Evolutionary conservation across 2,329 filamentous ascomycete genomes (phyloP), one percentile per base, ranked within the genome.

Genomic region (Lasiodiplodia sp.): DNA sequence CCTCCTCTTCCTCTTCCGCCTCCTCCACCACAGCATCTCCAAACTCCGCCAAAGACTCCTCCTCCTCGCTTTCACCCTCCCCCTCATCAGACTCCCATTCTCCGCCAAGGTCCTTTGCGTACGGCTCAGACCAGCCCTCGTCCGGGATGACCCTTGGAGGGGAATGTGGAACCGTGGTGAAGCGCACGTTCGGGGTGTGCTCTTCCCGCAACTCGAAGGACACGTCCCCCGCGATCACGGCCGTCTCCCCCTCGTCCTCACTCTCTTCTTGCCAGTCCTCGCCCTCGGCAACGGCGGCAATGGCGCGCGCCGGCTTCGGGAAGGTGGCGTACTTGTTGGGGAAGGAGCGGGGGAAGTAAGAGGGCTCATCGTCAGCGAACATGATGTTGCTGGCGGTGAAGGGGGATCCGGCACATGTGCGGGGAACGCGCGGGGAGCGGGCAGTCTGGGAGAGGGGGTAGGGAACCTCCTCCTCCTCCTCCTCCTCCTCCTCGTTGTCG

Each of bases 221-320:
- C 14, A 12, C 5, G 16, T 21, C n/a, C 53, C 11, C 3, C 25
- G 6, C 8, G 28, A 37, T n/a, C 53, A 6, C 25, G n/a, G 11
- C n/a, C 31, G 31, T 56, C 53, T 56, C 53, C 31, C n/a, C 53
- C 53, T 56, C 53, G 8, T 56, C 53, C 3, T 56, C 53, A 18
- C 31, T 56, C 18, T 56, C 53, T 18, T 56, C 28, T 18, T 34
- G 16, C 53, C 53, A 56, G 28, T 31, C 53, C 53, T 12, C 25
- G 18, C 31, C 18, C 40, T 38, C 58, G 58, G 21, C n/a, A 14
- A 31, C 2, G 40, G 58, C 58, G n/a, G 58, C 58, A 14, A 62
- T 49, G 23, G 58, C n/a, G 18, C 12, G 18, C 21, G n/a, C 58
- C 18, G 58, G 58, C 38, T 12, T 5, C 37, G 58, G 58, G n/a